A percentile compares a stretch with the other conserved stretches of the same genome.
These are phyloP conservation scores for Fusarium musae DNA, from an alignment of 2,329 filamentous ascomycete species.

Conservation along the genomic window DNA sequence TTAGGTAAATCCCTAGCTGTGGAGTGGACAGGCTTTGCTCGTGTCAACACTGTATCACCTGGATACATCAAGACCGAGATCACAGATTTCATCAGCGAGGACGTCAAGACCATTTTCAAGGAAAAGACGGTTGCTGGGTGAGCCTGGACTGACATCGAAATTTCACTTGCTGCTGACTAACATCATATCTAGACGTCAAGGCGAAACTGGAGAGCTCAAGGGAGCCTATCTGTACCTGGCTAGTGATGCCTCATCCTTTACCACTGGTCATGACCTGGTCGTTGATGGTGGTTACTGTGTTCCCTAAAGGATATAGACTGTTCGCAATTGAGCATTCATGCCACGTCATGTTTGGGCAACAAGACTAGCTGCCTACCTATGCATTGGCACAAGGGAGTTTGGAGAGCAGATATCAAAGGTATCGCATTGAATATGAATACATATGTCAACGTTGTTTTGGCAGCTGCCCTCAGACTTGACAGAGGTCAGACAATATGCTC, in stretches of 20 bases:
- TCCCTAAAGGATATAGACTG: constrained; percentile 48
- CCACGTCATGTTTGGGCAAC: background rate
- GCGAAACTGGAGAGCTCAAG: constrained; percentile 79
- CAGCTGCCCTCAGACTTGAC: background rate
- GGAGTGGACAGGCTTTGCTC: constrained; percentile 80
- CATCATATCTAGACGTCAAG: constrained; percentile 67
- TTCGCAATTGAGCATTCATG: background rate
- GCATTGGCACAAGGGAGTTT: constrained; percentile 2
- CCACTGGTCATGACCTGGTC: constrained; percentile 78
- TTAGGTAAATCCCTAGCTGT: constrained; percentile 75
- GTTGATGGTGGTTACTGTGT: constrained; percentile 79
- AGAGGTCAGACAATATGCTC: background rate
- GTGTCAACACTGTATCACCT: constrained; percentile 77
- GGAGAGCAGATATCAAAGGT: background rate
- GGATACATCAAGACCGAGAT: constrained; percentile 83
- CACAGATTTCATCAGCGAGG: constrained; percentile 69
- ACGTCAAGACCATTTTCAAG: constrained; percentile 78
- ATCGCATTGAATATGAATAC: background rate
- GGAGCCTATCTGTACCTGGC: constrained; percentile 85
- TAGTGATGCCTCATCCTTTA: constrained; percentile 84
- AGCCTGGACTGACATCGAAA: constrained; percentile 40
- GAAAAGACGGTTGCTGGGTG: constrained; percentile 83
- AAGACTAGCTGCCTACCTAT: background rate
- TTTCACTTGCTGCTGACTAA: constrained; percentile 17
- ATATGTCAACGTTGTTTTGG: constrained; percentile 1